Base-by-base conservation (phyloP, 805 yeast genomes). In the Lipomyces oligophaga region DNA sequence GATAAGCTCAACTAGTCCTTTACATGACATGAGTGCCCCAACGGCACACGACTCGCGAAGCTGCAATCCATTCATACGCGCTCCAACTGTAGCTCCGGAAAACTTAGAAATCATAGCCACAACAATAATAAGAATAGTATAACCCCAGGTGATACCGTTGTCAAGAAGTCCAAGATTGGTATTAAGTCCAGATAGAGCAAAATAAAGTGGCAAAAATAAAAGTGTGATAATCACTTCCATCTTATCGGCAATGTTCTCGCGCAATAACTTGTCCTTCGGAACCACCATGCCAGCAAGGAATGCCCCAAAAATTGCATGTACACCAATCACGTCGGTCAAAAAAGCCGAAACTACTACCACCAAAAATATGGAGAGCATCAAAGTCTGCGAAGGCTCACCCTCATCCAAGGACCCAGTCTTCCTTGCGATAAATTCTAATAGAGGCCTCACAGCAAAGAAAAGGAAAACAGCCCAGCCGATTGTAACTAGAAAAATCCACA, bases 301-400 rank as follows among this genome's bases (percentile, higher is more conserved):
- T 0, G 90, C 93, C 34, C 94, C 95, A 65, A 85, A 85, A 57
- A 85, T 85, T 0, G 93, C 84, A 64, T 85, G 94, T 8, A 83
- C 90, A 4, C 94, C 95, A 52, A 85, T 81, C 47, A 85, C 82
- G 62, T 83, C 89, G 1, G 94, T 85, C 62, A 78, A 83, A 64
- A 84, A 85, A 1, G 93, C 78, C 3, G 89, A 81, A 3, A 75
- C 63, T 49, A 85, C 76, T 54, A 79, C 80, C 45, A 78, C 60
- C 6, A 78, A 54, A 44, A 85, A 57, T 26, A 83, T 76, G 26
- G 82, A 76, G 31, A 81, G 77, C 24, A 77, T 60, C 39, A 83
- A 79, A 1, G 85, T 76, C 10, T 88, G 85, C 5, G 66, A 62
- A 15, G 70, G 69, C 1, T 83, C 83, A 26, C 77, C 68, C 19